Percentiles rank a stretch among this genome's conserved stretches.
phyloP scores from a whole-genome alignment of 2,329 filamentous ascomycete genomes.

The Sarocladium oryzae region DNA sequence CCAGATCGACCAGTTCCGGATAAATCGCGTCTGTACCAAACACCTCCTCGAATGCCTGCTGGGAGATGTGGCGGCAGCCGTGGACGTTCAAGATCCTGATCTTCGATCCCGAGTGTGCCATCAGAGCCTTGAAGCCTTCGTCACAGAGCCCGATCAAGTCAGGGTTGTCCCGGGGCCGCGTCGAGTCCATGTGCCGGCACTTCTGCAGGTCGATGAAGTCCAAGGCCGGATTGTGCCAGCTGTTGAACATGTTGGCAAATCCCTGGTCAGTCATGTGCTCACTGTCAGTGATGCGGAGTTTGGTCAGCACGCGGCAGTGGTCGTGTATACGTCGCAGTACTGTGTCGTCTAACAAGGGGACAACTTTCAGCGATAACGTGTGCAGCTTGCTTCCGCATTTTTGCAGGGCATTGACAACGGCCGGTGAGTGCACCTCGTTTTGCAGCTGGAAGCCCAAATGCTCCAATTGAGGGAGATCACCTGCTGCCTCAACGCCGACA shows the following conservation, averaged over 20 bases:
- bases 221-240: conserved; percentile 70
- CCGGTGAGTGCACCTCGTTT: conserved; percentile 38
- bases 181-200: conserved; percentile 70
- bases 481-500: conserved; percentile 58
- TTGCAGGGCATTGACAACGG: conserved; percentile 53
- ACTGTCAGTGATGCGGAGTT: conserved; percentile 78
- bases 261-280: conserved; percentile 67
- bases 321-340: conserved; percentile 66
- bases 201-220: conserved; percentile 67
- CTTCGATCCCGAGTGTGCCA: conserved; percentile 68
- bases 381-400: conserved; percentile 59
- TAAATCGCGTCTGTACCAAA: conserved; percentile 60
- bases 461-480: conserved; percentile 55
- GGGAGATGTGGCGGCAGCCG: conserved; percentile 75
- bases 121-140: conserved; percentile 70
- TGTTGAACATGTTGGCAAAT: conserved; percentile 65
- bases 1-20: conserved; percentile 61
- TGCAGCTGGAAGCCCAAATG: conserved; percentile 70
- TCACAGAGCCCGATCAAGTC: conserved; percentile 67
- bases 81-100: conserved; percentile 69
- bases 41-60: conserved; percentile 64
- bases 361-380: conserved; percentile 71
- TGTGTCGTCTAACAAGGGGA: conserved; percentile 58
- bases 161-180: conserved; percentile 58
- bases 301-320: conserved; percentile 60